Conservation (phyloP, 1,284 basidiomycete species). For the Austroboletus niveus region DNA sequence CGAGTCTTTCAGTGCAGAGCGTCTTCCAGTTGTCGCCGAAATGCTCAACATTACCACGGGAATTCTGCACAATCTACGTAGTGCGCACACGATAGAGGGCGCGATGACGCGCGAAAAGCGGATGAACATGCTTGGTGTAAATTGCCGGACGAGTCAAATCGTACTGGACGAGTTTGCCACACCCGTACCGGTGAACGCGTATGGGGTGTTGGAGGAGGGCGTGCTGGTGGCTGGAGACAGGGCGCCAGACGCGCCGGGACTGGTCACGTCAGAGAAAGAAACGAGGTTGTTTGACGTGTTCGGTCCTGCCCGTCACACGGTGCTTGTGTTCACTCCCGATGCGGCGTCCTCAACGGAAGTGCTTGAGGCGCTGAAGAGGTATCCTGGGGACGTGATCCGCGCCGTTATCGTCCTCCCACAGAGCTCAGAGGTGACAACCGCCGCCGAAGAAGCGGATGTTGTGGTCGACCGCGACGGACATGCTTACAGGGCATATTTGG, state of each 20-base stretch:
- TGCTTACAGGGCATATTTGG: constrained; percentile 23
- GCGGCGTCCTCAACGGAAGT: constrained; percentile 1
- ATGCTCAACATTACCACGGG: constrained; percentile 33
- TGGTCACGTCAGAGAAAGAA: neutral
- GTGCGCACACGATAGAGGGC: too few species aligned
- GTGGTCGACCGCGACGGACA: constrained; percentile 18
- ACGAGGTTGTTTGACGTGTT: constrained; percentile 29
- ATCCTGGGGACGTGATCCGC: neutral
- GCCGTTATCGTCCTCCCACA: constrained; percentile 18
- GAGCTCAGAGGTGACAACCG: neutral
- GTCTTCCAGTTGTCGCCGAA: constrained; percentile 38
- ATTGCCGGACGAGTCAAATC: constrained; percentile 33
- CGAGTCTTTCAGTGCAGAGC: constrained; percentile 33
- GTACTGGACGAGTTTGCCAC: constrained; percentile 27
- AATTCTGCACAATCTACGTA: neutral
- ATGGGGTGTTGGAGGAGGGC: constrained; percentile 11
- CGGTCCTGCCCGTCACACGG: constrained; percentile 18
- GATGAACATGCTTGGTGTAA: constrained; percentile 35
- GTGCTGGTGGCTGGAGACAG: constrained; percentile 20
- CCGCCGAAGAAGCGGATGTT: neutral
- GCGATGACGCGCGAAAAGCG: constrained; percentile 6
- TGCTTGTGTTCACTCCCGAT: constrained; percentile 23
- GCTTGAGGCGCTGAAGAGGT: constrained; percentile 6
- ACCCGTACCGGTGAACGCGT: constrained; percentile 8
- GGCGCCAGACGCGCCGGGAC: constrained; percentile 19